Evolutionary conservation across 495 filamentous ascomycete genomes (phyloP).

Genomic region (Cercophora scortea): DNA sequence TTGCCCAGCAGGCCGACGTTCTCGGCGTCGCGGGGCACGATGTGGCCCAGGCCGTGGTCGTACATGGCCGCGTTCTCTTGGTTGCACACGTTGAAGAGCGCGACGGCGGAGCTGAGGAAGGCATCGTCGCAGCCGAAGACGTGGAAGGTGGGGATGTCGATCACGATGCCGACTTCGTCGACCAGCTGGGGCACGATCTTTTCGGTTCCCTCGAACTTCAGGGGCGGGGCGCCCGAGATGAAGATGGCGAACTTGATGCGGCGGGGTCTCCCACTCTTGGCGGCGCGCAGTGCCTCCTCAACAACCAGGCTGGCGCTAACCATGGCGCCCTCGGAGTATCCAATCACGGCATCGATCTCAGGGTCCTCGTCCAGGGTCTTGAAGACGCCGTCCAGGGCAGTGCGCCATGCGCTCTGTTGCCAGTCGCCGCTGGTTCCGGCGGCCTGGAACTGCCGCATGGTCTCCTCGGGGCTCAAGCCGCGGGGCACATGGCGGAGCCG

Average conservation of each 20-base stretch:
- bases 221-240: constrained; percentile 46
- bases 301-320: constrained; percentile 43
- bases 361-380: constrained; percentile 28
- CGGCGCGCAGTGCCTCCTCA: constrained; percentile 34
- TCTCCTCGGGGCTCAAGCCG: constrained; percentile 40
- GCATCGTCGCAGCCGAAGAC: constrained; percentile 50
- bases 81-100: constrained; percentile 51
- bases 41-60: constrained; percentile 50
- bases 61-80: constrained; percentile 41
- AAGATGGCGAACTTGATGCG: constrained; percentile 51
- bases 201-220: constrained; percentile 29
- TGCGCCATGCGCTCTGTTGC: constrained; percentile 19
- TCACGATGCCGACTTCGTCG: constrained; percentile 39
- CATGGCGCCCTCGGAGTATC: constrained; percentile 48
- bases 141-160: constrained; percentile 49
- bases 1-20: constrained; percentile 35
- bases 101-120: constrained; percentile 42
- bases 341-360: constrained; percentile 41
- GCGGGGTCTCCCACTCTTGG: constrained; percentile 27
- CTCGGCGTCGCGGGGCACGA: constrained; percentile 42
- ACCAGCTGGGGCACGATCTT: constrained; percentile 27
- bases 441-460: constrained; percentile 34
- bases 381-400: constrained; percentile 26
- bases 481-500: constrained; percentile 43
- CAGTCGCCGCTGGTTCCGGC: constrained; percentile 17